These are phyloP conservation scores for Marasmius oreades DNA, from an alignment of 1,284 basidiomycete species.

Conservation along the genomic window DNA sequence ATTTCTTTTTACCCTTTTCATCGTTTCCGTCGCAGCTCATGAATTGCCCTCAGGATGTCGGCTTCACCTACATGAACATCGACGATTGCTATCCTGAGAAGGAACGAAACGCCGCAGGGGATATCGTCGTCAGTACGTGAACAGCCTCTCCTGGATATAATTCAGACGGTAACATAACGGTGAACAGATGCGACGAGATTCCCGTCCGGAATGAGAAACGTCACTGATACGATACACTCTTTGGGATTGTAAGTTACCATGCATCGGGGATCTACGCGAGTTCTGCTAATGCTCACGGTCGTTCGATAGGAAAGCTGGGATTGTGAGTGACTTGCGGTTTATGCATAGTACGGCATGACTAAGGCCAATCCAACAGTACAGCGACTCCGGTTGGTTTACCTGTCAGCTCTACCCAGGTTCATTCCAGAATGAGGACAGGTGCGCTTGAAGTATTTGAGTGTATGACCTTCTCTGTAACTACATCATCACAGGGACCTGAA, in stretches of 20 bases:
- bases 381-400: conserved; percentile 50
- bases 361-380: conserved; percentile 28
- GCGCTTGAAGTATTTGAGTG: conserved; percentile 3
- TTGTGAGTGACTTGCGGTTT: conserved; percentile 30
- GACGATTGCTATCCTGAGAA: conserved; percentile 61
- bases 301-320: conserved; percentile 44
- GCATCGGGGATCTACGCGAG: background rate
- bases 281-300: background rate
- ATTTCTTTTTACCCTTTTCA: conserved; percentile 3
- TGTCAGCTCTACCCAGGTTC: conserved; percentile 48
- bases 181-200: conserved; percentile 39
- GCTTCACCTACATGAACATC: conserved; percentile 51
- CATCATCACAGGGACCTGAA: conserved; percentile 37
- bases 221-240: conserved; percentile 47
- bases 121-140: conserved; percentile 40
- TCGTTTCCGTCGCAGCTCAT: background rate
- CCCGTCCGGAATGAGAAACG: conserved; percentile 46
- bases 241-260: conserved; percentile 45
- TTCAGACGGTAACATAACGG: background rate
- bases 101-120: conserved; percentile 39
- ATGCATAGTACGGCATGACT: background rate
- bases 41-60: conserved; percentile 37
- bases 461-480: background rate
- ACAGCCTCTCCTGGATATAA: background rate
- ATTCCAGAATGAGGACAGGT: conserved; percentile 42